Evolutionary conservation across 805 yeast species (phyloP), one percentile per base, ranked within the genome.

Genomic region (Citeromyces matritensis): DNA sequence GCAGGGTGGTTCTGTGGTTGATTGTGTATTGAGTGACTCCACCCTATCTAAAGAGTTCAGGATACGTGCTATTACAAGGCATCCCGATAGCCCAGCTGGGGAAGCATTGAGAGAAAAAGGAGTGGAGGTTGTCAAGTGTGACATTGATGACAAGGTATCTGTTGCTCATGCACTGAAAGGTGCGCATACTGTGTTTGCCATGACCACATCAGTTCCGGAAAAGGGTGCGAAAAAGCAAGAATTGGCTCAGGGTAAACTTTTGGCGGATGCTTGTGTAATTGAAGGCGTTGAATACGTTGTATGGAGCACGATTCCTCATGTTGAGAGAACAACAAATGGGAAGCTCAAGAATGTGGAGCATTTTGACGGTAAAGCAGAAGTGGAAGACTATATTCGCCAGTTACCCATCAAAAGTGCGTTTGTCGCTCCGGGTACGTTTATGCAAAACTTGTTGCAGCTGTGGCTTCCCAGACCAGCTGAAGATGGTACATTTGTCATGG

Each of bases 1-100:
- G 6, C 45, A 42, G 32, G 44, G 44, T 21, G 35, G 45, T 23
- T 39, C 44, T 4, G 35, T 42, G 23, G 30, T 37, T 3, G 19
- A 27, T 4, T 15, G 21, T 25, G 33, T 41, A 5, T 32, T 35
- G 6, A 12, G 6, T 5, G 24, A 30, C n/a, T 7, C 21, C 3
- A 23, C 13, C 3, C 31, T 41, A 9, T 27, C 37, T 5, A 13
- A 23, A 2, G 19, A 33, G 17, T 41, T 26, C 30, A 38, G 23
- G 23, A 29, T 41, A 17, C 30, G 44, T 7, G 44, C 29, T 23
- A 19, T 41, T 11, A 41, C 44, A 11, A 33, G 42, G 9, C 32
- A 40, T 28, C 15, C 35, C 3, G 7, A 32, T n/a, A 28, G 15
- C 4, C 13, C 14, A 4, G n/a, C 27, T 11, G 30, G 39, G 15